A percentile compares a stretch with the other conserved stretches of the same genome.
Conservation (phyloP, 2,329 filamentous ascomycete species). For the Sarocladiaceae sp. region DNA sequence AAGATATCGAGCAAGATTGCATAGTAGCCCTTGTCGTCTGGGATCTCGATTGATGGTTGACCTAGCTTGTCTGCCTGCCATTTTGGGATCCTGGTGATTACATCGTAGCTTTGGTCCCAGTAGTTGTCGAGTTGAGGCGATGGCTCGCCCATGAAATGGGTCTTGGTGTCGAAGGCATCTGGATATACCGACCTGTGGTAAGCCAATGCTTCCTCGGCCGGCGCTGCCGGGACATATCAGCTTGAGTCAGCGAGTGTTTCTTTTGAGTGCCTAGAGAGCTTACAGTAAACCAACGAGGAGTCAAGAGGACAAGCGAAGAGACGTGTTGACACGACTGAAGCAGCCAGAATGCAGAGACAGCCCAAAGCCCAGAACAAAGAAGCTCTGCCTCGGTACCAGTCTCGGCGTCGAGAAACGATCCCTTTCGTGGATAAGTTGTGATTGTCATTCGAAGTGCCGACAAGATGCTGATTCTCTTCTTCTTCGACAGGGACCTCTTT, state of each 20-base stretch:
- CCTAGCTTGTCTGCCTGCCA: background rate
- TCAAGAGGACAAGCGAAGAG: background rate
- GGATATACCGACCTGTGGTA: background rate
- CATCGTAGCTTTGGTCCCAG: background rate
- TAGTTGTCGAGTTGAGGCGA: background rate
- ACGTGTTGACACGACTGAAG: background rate
- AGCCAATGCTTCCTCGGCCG: background rate
- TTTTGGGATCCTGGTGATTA: background rate
- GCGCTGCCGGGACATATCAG: background rate
- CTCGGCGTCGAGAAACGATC: background rate
- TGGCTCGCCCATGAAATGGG: constrained; percentile 3
- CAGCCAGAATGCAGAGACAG: background rate
- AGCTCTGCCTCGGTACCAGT: background rate
- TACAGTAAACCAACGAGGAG: background rate
- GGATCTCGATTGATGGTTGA: background rate
- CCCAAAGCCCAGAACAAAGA: background rate
- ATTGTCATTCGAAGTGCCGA: background rate
- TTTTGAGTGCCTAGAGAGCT: background rate
- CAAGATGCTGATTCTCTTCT: background rate
- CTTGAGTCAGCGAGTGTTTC: background rate
- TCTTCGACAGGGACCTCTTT: background rate
- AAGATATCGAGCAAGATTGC: background rate
- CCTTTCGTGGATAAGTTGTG: background rate
- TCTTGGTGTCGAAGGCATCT: background rate
- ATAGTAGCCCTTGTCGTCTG: background rate